Evolutionary conservation across 2,329 filamentous ascomycete genomes (phyloP), one percentile per base, ranked within the genome.

Genomic region (Hypoxylon sp.): DNA sequence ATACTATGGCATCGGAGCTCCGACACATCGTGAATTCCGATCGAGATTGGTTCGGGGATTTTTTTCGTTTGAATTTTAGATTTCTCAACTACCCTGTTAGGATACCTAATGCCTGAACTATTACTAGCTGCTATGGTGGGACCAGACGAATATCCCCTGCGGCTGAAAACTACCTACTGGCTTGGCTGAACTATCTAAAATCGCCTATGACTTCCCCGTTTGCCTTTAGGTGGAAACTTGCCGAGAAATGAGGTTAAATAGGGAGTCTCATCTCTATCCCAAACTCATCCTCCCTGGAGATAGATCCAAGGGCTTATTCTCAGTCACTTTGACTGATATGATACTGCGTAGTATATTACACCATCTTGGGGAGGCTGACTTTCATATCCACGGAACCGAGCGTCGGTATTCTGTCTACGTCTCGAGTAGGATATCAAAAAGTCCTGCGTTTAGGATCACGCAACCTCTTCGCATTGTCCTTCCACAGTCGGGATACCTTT

Each of bases 1-100:
- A 65, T 68, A 50, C 53, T 54, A 57, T 56, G 33, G 54, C 19
- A 48, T 50, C 62, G 61, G 65, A 70, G 63, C 62, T 70, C 54
- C 54, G 65, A 62, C 22, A 19, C 22, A 55, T 65, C 55, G 14
- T 56, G 29, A 50, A n/a, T 37, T 24, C 37, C 55, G 22, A 44
- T 37, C 11, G 31, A 24, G 35, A 56, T 19, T 37, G 29, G 9
- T 62, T 53, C 52, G 48, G 8, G 14, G 8, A 13, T 14, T 46
- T 19, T 69, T 39, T 31, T 31, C 29, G 3, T 31, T 44, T 17
- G 10, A 11, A 11, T 44, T 44, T 19, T 44, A 44, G 17, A 19
- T 10, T 44, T 44, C 26, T 22, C 8, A 10, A 44, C 8, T 44
- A 9, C n/a, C 37, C 35, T 48, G 35, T 3, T 13, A 17, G 22